Base-by-base conservation (phyloP, 2,329 filamentous ascomycete genomes). In the Trematosphaeria pertusa region DNA sequence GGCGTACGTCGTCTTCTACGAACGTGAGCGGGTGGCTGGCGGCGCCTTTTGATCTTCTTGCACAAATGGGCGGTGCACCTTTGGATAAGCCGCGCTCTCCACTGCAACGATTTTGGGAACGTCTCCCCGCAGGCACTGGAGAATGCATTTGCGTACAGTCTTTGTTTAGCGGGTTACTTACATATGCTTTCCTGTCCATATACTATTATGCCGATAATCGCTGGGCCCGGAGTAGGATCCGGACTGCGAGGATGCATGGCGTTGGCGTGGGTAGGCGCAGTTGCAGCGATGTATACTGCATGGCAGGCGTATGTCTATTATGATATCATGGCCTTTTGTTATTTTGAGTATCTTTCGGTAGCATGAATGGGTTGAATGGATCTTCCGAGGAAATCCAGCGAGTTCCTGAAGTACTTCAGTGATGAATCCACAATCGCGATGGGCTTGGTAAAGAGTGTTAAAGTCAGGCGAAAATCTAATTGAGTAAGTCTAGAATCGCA, bases 1-100 rank as follows among this genome's bases (percentile, higher is more conserved):
- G 67, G 84, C 84, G 21, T 87, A 87, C 67, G 81, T 87, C 65
- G 78, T 87, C 50, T 87, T 87, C 69, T 87, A 84, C 65, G 81
- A 83, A 70, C 63, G 68, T 22, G 68, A 71, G 37, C 56, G 62
- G 34, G 63, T 68, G 12, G 64, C 67, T 12, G 62, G 66, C 19
- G 65, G 66, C n/a, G 58, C 58, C 10, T 64, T 24, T 28, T 18
- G 12, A 4, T 32, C 11, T 4, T 24, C 30, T 14, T 30, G 36
- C 9, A 21, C 14, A 18, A 19, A 22, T 26, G 22, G 21, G 30
- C 5, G 30, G 6, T 32, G 30, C 12, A 32, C 17, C 24, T 28
- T 8, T 28, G 30, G 12, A 30, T 43, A 36, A 26, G 18, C 15
- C 9, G 10, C 12, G 39, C 17, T 32, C n/a, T n/a, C n/a, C n/a